phyloP scores from a whole-genome alignment of 805 yeast species.

The Cyberlindnera xishuangbannaensis region DNA sequence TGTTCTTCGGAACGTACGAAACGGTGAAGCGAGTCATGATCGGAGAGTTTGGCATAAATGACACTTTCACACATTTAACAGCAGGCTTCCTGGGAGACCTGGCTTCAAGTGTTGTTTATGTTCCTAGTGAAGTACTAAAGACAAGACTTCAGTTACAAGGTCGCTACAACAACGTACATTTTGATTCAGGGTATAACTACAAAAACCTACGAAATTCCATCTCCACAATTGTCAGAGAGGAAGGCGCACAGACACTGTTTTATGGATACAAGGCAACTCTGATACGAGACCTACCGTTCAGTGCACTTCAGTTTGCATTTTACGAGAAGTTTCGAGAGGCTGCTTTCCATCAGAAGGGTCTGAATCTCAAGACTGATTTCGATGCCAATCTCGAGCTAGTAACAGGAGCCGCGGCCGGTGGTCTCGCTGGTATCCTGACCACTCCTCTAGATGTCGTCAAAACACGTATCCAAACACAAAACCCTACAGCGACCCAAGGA shows the following conservation, averaged over 20 bases:
- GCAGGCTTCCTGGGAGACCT: constrained; percentile 95
- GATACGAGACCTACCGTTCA: constrained; percentile 88
- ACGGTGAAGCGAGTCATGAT: constrained; percentile 66
- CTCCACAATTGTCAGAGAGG: constrained; percentile 52
- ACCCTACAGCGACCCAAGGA: constrained; percentile 26
- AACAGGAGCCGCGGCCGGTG: constrained; percentile 96
- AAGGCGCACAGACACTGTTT: constrained; percentile 72
- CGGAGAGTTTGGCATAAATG: constrained; percentile 58
- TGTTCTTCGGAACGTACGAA: constrained; percentile 93
- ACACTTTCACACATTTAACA: constrained; percentile 69
- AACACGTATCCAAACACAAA: constrained; percentile 89
- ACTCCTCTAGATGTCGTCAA: constrained; percentile 92
- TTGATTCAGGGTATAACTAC: constrained; percentile 83
- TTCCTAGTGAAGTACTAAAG: constrained; percentile 92
- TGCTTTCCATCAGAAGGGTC: constrained; percentile 39
- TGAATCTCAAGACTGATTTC: constrained; percentile 36
- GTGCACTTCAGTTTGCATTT: constrained; percentile 93
- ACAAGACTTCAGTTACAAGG: constrained; percentile 94
- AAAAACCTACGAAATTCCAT: constrained; percentile 69
- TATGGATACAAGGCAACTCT: constrained; percentile 94
- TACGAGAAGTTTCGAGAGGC: constrained; percentile 74
- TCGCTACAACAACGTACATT: constrained; percentile 69
- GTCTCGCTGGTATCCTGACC: constrained; percentile 80
- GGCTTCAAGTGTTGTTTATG: constrained; percentile 82
- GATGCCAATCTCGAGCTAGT: constrained; percentile 58